phyloP scores from a whole-genome alignment of 139 green algal genomes.

The Trebouxia sp. region DNA sequence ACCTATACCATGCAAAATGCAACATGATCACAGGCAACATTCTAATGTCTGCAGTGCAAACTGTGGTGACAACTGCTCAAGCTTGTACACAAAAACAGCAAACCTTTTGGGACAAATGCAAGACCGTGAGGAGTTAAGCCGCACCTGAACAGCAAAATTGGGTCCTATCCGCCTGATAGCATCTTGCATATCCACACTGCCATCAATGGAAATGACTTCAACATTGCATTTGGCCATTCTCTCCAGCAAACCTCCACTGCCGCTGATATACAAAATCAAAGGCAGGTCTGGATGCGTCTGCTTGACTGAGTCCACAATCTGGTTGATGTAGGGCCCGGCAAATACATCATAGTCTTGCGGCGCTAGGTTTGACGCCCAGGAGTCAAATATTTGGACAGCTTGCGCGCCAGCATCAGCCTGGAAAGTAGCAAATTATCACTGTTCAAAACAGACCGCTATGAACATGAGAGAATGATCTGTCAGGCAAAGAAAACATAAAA shows the following conservation, averaged over 20 bases:
- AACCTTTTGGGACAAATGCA: too few species aligned
- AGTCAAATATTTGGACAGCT: slow-evolving; percentile 96
- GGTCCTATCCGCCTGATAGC: slow-evolving; percentile 78
- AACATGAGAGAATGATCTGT: too few species aligned
- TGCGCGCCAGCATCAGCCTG: slow-evolving; percentile 84
- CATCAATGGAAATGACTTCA: slow-evolving; percentile 88
- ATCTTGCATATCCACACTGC: slow-evolving; percentile 84
- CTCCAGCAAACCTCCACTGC: slow-evolving; percentile 88
- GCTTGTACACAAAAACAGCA: neutral
- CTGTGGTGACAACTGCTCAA: neutral
- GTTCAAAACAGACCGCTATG: too few species aligned
- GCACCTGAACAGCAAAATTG: slow-evolving; percentile 82
- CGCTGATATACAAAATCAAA: slow-evolving; percentile 94
- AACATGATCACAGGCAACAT: neutral
- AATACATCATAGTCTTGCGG: slow-evolving; percentile 94
- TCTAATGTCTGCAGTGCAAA: neutral
- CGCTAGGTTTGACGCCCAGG: slow-evolving; percentile 85
- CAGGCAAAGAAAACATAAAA: too few species aligned
- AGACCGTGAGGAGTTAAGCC: neutral
- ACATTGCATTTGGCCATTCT: slow-evolving; percentile 82
- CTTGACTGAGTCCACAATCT: slow-evolving; percentile 64
- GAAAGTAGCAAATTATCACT: neutral
- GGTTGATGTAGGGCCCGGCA: slow-evolving; percentile 81
- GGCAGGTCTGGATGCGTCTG: slow-evolving; percentile 77
- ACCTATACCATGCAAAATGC: neutral